Conservation (phyloP, 106 monocot genomes). For the Gastrodia elata region DNA sequence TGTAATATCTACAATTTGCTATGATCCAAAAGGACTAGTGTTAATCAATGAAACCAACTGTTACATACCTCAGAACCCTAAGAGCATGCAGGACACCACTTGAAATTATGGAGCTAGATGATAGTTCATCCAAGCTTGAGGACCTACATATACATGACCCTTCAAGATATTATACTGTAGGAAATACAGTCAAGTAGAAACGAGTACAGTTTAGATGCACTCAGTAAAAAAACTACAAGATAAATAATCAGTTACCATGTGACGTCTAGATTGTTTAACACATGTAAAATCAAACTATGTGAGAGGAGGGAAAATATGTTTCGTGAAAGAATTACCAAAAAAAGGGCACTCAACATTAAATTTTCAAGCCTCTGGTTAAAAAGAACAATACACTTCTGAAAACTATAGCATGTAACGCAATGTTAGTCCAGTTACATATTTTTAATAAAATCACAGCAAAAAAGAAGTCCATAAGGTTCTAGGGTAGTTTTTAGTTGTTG, state of each 20-base stretch:
- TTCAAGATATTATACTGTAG: slow-evolving; percentile 6
- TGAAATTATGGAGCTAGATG: background rate
- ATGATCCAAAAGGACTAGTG: background rate
- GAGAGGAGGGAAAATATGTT: background rate
- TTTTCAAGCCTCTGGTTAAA: background rate
- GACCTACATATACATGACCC: slow-evolving; percentile 7
- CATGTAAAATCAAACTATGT: background rate
- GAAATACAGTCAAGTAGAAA: background rate
- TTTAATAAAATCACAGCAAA: background rate
- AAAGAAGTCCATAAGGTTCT: background rate
- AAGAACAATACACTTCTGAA: background rate
- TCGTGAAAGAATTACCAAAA: background rate
- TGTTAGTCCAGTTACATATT: background rate
- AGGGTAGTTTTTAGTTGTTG: background rate
- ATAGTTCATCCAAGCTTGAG: slow-evolving; percentile 7
- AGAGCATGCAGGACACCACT: background rate
- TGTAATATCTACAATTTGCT: slow-evolving; percentile 1
- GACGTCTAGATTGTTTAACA: background rate
- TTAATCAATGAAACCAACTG: slow-evolving; percentile 4
- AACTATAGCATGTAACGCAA: background rate
- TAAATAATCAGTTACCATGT: background rate
- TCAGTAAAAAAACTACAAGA: background rate
- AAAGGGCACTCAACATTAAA: background rate
- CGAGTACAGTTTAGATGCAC: background rate
- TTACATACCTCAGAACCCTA: slow-evolving; percentile 5